Base-by-base conservation (phyloP, 495 filamentous ascomycete species). In the Alectoria sarmentosa region DNA sequence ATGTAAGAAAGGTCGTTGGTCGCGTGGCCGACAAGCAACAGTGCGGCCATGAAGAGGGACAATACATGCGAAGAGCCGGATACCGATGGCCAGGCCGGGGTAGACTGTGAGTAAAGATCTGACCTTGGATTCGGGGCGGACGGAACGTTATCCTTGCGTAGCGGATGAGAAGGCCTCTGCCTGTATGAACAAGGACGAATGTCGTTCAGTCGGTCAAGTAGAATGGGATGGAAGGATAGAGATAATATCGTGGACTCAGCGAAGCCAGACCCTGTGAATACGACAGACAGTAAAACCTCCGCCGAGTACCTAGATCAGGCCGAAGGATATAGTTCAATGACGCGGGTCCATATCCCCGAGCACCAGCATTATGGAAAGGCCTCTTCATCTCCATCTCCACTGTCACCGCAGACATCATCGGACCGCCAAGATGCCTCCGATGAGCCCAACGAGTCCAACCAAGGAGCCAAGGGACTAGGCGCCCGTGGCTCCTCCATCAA, bases 31-130 rank as follows among this genome's bases (percentile, higher is more conserved):
- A 46, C 38, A 10, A 61, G 59, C 13, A 61, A 8, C 21, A 61
- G 23, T 4, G 23, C 59, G n/a, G 32, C 5, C 59, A 61, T 61
- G n/a, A n/a, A 48, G 3, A 48, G 59, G 59, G 9, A 61, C 13
- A 28, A 39, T 61, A 39, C 59, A 61, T 0, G 59, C 59, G 59
- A 61, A 61, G 59, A 61, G 14, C 39, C 59, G 48, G 1, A 61
- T 17, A 13, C 59, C 44, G 0, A 48, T 19, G 1, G 59, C 59
- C 11, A 61, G 59, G 15, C 4, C 52, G 52, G 52, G 52, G 19
- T 23, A 56, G 26, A 23, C n/a, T 0, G 52, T 56, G 26, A 56
- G 4, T 6, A 56, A 21, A 14, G 52, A 56, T 1, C 26, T 15
- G 26, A 36, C 26, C 14, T 56, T 56, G n/a, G 32, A 5, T 21